Conservation (phyloP, 1,284 basidiomycete species). For the Cutaneotrichosporon dermatis region DNA sequence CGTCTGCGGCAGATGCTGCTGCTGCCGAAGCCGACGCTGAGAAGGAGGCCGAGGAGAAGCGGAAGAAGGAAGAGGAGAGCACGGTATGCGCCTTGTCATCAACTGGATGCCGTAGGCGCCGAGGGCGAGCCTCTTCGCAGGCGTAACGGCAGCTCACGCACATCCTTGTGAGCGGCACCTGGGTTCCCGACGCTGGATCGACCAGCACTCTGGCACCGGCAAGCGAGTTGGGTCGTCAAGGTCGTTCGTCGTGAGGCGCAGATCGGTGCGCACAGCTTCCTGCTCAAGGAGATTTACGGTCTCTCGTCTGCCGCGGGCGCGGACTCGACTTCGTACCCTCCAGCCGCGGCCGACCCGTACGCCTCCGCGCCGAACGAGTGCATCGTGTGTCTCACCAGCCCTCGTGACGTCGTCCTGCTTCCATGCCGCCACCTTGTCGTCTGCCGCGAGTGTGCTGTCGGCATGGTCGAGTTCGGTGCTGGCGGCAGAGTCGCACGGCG, state of each 20-base stretch:
- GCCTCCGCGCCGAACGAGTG: conserved; percentile 79
- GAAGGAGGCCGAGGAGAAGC: conserved; percentile 35
- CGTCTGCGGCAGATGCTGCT: conserved; percentile 25
- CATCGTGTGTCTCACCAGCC: conserved; percentile 75
- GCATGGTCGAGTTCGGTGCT: conserved; percentile 92
- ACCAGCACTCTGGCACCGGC: conserved; percentile 41
- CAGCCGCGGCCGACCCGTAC: conserved; percentile 53
- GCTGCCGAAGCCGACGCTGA: conserved; percentile 32
- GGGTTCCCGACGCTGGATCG: conserved; percentile 43
- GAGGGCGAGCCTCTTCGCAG: conserved; percentile 55
- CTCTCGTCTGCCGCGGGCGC: conserved; percentile 53
- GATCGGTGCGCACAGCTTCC: conserved; percentile 85
- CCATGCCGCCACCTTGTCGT: conserved; percentile 87
- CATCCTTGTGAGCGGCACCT: conserved; percentile 73
- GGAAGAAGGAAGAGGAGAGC: conserved; percentile 53
- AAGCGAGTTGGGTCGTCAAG: conserved; percentile 71
- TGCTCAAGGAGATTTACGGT: conserved; percentile 86
- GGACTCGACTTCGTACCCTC: conserved; percentile 55
- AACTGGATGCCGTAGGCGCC: conserved; percentile 68
- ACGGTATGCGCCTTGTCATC: conserved; percentile 72
- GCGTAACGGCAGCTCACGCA: conserved; percentile 81
- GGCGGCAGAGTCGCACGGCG: conserved; percentile 62
- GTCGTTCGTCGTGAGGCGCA: conserved; percentile 75
- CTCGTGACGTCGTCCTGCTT: conserved; percentile 80
- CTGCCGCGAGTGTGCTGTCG: conserved; percentile 83